Evolutionary conservation across 1,139 yeast genomes (phyloP), one percentile per base, ranked within the genome.

Genomic region (Yamadazyma oceani): DNA sequence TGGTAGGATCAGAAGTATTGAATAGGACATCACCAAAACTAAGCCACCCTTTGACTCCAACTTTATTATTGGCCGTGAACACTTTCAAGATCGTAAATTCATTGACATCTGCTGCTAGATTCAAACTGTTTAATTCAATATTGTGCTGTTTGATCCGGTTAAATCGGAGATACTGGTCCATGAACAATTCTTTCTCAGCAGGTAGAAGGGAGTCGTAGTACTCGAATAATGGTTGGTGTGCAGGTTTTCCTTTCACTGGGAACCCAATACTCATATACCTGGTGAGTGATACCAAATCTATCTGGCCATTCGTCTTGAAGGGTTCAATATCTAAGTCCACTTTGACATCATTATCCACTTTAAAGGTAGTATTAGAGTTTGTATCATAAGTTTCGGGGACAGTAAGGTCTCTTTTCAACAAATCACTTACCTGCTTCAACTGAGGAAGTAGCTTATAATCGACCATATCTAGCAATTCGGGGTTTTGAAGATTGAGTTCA

Each of bases 91-190:
- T 16, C n/a, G 23, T 14, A 9, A 31, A 30, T 37, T 45, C 11
- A 28, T 25, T 4, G 19, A 27, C 15, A 30, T 36, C 37, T 4
- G 37, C 27, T 4, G 29, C 24, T 16, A 37, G 12, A 11, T 21
- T 26, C 6, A 32, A 7, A 3, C 43, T 44, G 14, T 41, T 32
- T 2, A 35, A 34, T 31, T 42, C 46, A 10, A 44, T 37, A 13
- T 36, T 28, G 11, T 34, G 24, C 31, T 48, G 52, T 39, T 61
- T 64, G 7, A 31, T 31, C 23, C 34, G 38, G 43, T 58, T 64
- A 44, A 52, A 58, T 5, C 40, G 31, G 13, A 47, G 42, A 42
- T 68, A 69, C 3, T 52, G 43, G 1, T 44, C 28, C 56, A 62
- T 44, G 40, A 69, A 66, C 1, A 17, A 7, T 1, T 30, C 14